Base-by-base conservation (phyloP, 192 early-diverging fungal genomes). In the Lobosporangium transversale region DNA sequence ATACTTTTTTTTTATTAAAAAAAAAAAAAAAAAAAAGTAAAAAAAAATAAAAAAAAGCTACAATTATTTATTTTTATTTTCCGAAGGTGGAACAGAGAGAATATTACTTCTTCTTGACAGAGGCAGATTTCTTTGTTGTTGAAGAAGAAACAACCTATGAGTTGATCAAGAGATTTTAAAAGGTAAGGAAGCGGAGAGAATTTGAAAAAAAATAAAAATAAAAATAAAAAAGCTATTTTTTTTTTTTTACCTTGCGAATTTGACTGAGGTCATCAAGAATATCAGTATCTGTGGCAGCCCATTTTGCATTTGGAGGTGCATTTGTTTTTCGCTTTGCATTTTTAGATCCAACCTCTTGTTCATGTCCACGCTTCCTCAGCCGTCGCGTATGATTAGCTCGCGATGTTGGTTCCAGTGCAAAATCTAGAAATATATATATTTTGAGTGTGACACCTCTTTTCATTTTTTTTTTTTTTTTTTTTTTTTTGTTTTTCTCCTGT, bases 71-170 rank as follows among this genome's bases (percentile, higher is more conserved):
- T n/a, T n/a, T n/a, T n/a, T n/a, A n/a, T n/a, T n/a, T 30, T 33
- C 31, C 12, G 33, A 51, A 33, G 43, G 37, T 40, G 37, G 14
- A 14, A 14, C 37, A 40, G 37, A 48, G 21, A 43, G 29, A 3
- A 9, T 33, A 42, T 40, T 62, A 76, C 59, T 76, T 76, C 49
- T 76, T 76, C 58, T 76, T 76, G 59, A 76, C 53, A 7, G 65
- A 32, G 24, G 53, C 59, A 1, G 73, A 51, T 57, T 76, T 76
- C 40, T 76, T 76, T 33, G 58, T 67, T 4, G 53, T 51, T 33
- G 43, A 57, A 2, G 61, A 51, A 1, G 59, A 12, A 17, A 71
- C 58, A 43, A 63, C 54, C 63, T 66, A 61, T 18, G 11, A 14
- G 21, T 15, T 1, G n/a, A 23, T 51, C 21, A 51, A 29, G 29